Evolutionary conservation across 768 basidiomycete genomes (phyloP), one percentile per base, ranked within the genome.

Genomic region (Mycena latifolia): DNA sequence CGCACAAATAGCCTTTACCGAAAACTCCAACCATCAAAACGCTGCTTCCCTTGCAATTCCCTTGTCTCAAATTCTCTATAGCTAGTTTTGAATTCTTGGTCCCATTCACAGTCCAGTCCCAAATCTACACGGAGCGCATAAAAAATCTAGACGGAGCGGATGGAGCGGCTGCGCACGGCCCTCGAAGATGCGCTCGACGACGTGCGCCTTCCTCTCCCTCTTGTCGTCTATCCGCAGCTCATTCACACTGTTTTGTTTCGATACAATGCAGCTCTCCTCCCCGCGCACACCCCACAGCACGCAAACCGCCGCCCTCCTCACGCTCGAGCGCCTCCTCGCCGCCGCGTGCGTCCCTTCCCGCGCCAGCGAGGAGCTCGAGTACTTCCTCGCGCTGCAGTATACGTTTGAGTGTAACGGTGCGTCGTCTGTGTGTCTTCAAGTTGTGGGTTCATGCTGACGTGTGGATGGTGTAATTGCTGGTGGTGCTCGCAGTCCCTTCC

Each of bases 351-450:
- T 85, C 43, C 71, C 78, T 27, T 74, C 80, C n/a, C 77, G 82
- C 25, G 73, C 82, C 20, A 77, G 80, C 20, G 82, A 81, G 29
- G 82, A 83, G 11, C 80, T 88, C 67, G 80, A 82, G 39, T 76
- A 79, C 50, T 92, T 94, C 76, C 74, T 89, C 22, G 82, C 86
- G 12, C 78, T 94, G 45, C 94, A 95, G 74, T 87, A 92, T 69
- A 88, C 88, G 0, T 94, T 95, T 69, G 91, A 95, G 75, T 93
- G 90, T 76, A 95, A 95, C 73, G 81, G 94, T 94, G 70, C 65
- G 91, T 57, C 33, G 14, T n/a, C 35, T 8, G 14, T 35, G 14
- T 14, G n/a, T n/a, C n/a, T n/a, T n/a, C n/a, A n/a, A n/a, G n/a
- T n/a, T n/a, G n/a, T n/a, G n/a, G n/a, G n/a, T n/a, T n/a, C n/a